Evolutionary conservation across 192 early-diverging fungal genomes (phyloP).

Genomic region (Coemansia sp.): DNA sequence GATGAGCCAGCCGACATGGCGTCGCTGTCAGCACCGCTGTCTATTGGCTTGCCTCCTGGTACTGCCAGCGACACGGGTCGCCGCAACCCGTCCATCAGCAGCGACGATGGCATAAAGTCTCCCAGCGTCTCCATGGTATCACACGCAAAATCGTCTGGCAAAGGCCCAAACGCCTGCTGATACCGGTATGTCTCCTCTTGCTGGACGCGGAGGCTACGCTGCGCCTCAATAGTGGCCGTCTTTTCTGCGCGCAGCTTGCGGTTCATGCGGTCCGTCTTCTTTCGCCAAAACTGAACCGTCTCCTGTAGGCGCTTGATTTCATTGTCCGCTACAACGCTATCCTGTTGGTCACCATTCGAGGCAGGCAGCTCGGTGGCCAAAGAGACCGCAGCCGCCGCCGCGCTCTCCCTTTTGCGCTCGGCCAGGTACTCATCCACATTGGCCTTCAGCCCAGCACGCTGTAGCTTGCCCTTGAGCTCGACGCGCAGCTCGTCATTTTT

Average conservation of each 20-base stretch:
- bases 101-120: slow-evolving; percentile 24
- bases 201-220: slow-evolving; percentile 34
- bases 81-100: background rate
- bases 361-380: background rate
- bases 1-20: slow-evolving; percentile 13
- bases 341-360: background rate
- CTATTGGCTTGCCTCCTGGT: background rate
- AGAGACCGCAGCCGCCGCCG: background rate
- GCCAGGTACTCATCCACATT: slow-evolving; percentile 55
- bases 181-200: slow-evolving; percentile 48
- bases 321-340: slow-evolving; percentile 19
- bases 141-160: slow-evolving; percentile 24
- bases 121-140: slow-evolving; percentile 37
- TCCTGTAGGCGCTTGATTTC: slow-evolving; percentile 40
- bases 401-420: slow-evolving; percentile 19
- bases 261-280: slow-evolving; percentile 39
- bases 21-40: slow-evolving; percentile 16
- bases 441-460: slow-evolving; percentile 51
- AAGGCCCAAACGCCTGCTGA: slow-evolving; percentile 36
- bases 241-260: slow-evolving; percentile 44
- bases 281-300: slow-evolving; percentile 44
- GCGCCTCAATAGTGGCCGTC: slow-evolving; percentile 22
- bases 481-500: slow-evolving; percentile 62
- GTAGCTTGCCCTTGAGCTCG: slow-evolving; percentile 56
- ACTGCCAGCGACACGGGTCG: slow-evolving; percentile 4